A percentile compares a stretch with the other conserved stretches of the same genome.
Evolutionary conservation across 257 asterid genomes (phyloP).

Genomic region (Lantana camara): DNA sequence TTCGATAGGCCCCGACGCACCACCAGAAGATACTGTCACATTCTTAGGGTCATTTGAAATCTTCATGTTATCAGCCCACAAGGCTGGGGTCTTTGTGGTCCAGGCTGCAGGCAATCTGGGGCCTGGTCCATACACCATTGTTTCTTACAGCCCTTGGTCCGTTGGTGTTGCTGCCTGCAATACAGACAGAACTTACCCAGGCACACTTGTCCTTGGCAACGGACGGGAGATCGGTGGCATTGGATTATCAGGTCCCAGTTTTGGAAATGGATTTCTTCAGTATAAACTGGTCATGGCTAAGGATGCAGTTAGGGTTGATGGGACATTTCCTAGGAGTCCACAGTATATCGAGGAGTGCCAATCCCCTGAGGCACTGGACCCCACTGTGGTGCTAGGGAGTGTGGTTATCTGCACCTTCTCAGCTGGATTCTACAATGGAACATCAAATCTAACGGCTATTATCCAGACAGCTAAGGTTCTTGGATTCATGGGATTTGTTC

Average conservation of each 20-base stretch:
- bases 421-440: constrained; percentile 70
- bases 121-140: constrained; percentile 75
- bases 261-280: constrained; percentile 61
- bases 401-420: constrained; percentile 87
- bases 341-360: constrained; percentile 78
- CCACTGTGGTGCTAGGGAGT: constrained; percentile 55
- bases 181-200: constrained; percentile 83
- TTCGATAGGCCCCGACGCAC: constrained; percentile 81
- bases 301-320: constrained; percentile 60
- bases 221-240: constrained; percentile 63
- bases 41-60: constrained; percentile 74
- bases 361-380: constrained; percentile 72
- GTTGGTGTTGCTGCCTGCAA: constrained; percentile 72
- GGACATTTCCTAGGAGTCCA: constrained; percentile 54
- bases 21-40: constrained; percentile 75
- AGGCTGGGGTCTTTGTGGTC: constrained; percentile 75
- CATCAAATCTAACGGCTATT: constrained; percentile 58
- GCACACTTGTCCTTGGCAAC: constrained; percentile 73
- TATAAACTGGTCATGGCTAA: constrained; percentile 68
- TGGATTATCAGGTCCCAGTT: constrained; percentile 88
- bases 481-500: constrained; percentile 69
- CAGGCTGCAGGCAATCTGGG: constrained; percentile 91
- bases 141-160: constrained; percentile 90
- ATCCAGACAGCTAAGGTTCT: constrained; percentile 64
- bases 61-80: constrained; percentile 80